These are phyloP conservation scores for Tilletia horrida DNA, from an alignment of 1,284 basidiomycete species.

Conservation along the genomic window DNA sequence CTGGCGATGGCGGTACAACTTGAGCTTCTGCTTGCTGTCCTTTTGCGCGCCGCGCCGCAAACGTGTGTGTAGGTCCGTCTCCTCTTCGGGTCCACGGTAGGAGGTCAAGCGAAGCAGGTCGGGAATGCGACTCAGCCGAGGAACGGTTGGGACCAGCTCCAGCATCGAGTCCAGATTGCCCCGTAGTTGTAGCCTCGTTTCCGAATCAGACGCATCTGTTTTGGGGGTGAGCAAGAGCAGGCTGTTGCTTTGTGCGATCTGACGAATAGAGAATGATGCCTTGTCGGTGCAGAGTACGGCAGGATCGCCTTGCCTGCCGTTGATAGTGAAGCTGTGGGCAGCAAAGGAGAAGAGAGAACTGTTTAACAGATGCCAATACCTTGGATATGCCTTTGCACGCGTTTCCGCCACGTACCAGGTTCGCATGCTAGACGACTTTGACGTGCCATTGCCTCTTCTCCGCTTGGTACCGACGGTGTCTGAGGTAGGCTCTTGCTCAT, in stretches of 20 bases:
- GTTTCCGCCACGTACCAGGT: too few species aligned
- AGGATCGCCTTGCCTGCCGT: slow-evolving; percentile 45
- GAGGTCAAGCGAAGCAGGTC: slow-evolving; percentile 35
- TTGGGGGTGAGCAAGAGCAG: slow-evolving; percentile 37
- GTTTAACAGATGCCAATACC: too few species aligned
- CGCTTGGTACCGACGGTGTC: background rate
- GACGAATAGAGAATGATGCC: slow-evolving; percentile 43
- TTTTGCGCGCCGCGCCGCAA: background rate
- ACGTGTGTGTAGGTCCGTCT: slow-evolving; percentile 21
- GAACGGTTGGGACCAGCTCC: slow-evolving; percentile 42
- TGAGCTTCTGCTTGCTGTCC: background rate
- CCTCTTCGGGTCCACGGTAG: slow-evolving; percentile 37
- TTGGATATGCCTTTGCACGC: too few species aligned
- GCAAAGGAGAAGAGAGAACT: too few species aligned
- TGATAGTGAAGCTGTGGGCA: slow-evolving; percentile 36
- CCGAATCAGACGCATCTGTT: background rate
- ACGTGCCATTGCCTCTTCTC: background rate
- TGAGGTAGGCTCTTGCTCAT: background rate
- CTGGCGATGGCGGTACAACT: slow-evolving; percentile 44
- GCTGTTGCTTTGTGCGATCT: slow-evolving; percentile 48
- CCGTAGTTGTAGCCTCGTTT: slow-evolving; percentile 28
- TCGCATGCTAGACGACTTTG: too few species aligned
- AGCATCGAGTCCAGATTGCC: slow-evolving; percentile 40
- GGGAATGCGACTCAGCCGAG: slow-evolving; percentile 37
- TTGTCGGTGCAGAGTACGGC: slow-evolving; percentile 45